Percentiles rank a stretch among this genome's conserved stretches.
phyloP scores from a whole-genome alignment of 169 alveolate species.

The Eimeria zaria region DNA sequence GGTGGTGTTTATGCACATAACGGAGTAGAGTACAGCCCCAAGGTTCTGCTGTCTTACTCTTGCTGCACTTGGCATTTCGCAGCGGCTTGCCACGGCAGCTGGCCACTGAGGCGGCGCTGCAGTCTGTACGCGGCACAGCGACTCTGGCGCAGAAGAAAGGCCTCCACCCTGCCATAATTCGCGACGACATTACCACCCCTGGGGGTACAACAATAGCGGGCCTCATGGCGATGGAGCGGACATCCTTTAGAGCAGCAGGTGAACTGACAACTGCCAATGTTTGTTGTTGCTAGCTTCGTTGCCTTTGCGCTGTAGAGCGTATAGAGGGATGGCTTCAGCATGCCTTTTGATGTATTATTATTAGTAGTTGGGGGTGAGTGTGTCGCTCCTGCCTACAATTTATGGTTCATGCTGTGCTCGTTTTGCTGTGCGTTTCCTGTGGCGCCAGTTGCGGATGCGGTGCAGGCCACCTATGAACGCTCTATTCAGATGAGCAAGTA shows the following conservation, averaged over 20 bases:
- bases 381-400: background rate
- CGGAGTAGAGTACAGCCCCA: background rate
- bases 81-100: slow-evolving; percentile 74
- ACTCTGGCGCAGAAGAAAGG: slow-evolving; percentile 26
- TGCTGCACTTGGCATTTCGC: background rate
- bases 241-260: slow-evolving; percentile 87
- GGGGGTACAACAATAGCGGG: slow-evolving; percentile 90
- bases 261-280: background rate
- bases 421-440: background rate
- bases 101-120: slow-evolving; percentile 70
- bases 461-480: slow-evolving; percentile 45
- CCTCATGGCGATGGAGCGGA: slow-evolving; percentile 86
- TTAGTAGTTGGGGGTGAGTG: background rate
- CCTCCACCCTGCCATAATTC: slow-evolving; percentile 85
- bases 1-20: background rate
- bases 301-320: background rate
- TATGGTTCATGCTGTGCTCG: background rate
- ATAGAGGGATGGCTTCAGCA: background rate
- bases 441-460: slow-evolving; percentile 53
- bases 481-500: background rate
- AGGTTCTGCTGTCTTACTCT: background rate
- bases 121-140: slow-evolving; percentile 71
- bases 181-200: slow-evolving; percentile 89
- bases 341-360: background rate
- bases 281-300: background rate